Evolutionary conservation across 1,284 basidiomycete genomes (phyloP).

Genomic region (Acaromyces ingoldii): DNA sequence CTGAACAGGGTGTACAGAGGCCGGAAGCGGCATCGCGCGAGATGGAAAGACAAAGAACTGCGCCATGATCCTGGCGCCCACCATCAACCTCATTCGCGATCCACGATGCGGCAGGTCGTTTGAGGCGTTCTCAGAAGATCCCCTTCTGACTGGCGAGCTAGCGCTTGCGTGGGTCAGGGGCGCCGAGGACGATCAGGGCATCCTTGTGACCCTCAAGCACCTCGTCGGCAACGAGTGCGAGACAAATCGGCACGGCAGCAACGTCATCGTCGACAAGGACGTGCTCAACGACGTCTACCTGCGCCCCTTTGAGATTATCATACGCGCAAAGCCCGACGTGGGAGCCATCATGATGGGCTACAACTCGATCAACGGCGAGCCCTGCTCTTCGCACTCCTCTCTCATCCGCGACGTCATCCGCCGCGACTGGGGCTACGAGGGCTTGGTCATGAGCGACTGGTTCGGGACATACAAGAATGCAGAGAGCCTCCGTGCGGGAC

Average conservation of each 20-base stretch:
- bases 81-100: conserved; percentile 2
- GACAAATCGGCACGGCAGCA: not conserved
- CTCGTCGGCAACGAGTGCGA: conserved; percentile 2
- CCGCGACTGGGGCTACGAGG: conserved; percentile 69
- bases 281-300: not conserved
- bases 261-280: not conserved
- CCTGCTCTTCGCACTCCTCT: conserved; percentile 63
- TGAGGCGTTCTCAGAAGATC: conserved; percentile 8
- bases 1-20: not conserved
- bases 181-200: not conserved
- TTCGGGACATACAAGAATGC: not conserved
- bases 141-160: not conserved
- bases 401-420: conserved; percentile 65
- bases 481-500: not conserved
- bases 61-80: conserved; percentile 1
- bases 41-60: not conserved
- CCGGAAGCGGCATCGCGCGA: not conserved
- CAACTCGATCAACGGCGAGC: conserved; percentile 63
- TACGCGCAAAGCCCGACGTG: not conserved
- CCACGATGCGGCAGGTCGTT: not conserved
- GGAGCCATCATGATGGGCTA: conserved; percentile 5
- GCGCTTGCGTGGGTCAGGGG: not conserved
- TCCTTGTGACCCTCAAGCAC: not conserved
- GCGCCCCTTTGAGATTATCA: not conserved
- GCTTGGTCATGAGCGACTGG: conserved; percentile 57